These are phyloP conservation scores for Fagus crenata DNA, from an alignment of 306 rosid species.

Conservation along the genomic window DNA sequence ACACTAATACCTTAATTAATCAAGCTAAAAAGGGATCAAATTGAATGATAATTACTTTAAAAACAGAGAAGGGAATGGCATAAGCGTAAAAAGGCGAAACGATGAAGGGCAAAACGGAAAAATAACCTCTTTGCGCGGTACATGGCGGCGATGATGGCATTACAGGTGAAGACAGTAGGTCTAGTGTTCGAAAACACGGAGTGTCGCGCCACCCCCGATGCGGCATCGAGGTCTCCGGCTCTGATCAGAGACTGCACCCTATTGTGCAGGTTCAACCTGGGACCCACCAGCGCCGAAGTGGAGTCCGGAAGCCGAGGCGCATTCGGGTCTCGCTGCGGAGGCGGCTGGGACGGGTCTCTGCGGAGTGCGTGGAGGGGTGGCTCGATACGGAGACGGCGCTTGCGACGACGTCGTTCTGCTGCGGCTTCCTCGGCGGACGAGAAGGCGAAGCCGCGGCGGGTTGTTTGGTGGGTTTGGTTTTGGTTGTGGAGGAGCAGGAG, in stretches of 20 bases:
- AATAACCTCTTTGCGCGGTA: conserved; percentile 68
- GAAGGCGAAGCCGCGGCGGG: conserved; percentile 49
- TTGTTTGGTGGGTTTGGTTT: neutral
- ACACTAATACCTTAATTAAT: too few species aligned
- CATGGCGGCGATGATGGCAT: conserved; percentile 92
- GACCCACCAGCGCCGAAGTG: conserved; percentile 77
- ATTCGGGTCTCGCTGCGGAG: conserved; percentile 67
- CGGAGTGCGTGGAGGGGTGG: conserved; percentile 87
- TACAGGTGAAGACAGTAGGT: conserved; percentile 98
- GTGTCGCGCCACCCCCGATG: conserved; percentile 75
- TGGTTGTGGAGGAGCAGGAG: conserved; percentile 21
- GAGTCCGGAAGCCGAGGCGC: conserved; percentile 90
- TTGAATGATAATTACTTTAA: too few species aligned
- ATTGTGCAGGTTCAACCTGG: conserved; percentile 83
- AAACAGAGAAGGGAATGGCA: too few species aligned
- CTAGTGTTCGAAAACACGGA: conserved; percentile 82
- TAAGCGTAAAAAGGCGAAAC: too few species aligned
- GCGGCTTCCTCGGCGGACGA: conserved; percentile 97
- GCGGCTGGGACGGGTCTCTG: conserved; percentile 50
- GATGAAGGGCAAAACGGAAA: neutral
- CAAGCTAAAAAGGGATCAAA: too few species aligned
- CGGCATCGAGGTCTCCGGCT: conserved; percentile 85
- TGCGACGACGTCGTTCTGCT: conserved; percentile 87
- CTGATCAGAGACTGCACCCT: conserved; percentile 93
- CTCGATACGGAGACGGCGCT: conserved; percentile 87